These are phyloP conservation scores for Leccinum pellstonianum DNA, from an alignment of 768 basidiomycete genomes.

Conservation along the genomic window DNA sequence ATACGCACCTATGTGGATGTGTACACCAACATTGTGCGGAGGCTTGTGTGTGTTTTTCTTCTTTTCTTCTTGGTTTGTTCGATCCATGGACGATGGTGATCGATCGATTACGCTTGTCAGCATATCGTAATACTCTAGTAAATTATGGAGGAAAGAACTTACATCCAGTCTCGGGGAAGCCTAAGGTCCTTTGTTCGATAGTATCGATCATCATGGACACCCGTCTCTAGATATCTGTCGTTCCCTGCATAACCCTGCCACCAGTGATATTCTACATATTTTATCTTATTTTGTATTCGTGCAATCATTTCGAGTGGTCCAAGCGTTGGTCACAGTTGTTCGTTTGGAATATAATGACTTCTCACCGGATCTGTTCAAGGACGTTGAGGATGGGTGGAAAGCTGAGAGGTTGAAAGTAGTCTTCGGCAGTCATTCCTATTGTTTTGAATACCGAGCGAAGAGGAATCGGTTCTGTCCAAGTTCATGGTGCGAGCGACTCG, in stretches of 20 bases:
- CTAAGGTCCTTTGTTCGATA: background rate
- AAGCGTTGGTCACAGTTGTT: no score
- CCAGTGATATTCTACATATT: background rate
- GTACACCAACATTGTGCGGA: background rate
- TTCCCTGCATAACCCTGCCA: no score
- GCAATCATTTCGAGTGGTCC: no score
- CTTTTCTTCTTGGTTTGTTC: background rate
- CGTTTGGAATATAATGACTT: no score
- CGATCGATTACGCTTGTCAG: no score
- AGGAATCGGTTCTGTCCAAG: no score
- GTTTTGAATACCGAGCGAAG: no score
- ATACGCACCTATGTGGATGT: background rate
- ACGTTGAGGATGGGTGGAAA: no score
- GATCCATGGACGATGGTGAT: background rate
- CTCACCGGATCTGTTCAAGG: no score
- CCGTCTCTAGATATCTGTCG: background rate
- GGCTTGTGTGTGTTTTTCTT: background rate
- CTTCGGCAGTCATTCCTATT: no score
- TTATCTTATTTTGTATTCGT: background rate
- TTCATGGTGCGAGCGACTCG: no score
- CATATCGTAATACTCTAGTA: background rate
- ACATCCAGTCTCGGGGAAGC: background rate
- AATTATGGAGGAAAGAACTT: background rate
- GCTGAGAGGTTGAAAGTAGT: no score
- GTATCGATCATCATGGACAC: background rate